These are phyloP conservation scores for Puccinia coronata DNA, from an alignment of 1,284 basidiomycete genomes.

Conservation along the genomic window DNA sequence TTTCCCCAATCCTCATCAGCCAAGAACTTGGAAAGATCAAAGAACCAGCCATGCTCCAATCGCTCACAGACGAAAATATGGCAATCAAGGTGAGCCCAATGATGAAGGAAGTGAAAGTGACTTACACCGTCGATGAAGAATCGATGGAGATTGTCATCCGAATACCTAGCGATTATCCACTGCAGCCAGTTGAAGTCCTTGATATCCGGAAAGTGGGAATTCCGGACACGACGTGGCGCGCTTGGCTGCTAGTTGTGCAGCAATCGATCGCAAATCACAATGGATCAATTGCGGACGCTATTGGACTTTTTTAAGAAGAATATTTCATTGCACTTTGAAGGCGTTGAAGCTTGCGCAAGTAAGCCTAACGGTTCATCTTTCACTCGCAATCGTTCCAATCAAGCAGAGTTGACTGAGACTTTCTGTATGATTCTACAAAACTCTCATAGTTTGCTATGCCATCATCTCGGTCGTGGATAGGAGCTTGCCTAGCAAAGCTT, in stretches of 20 bases:
- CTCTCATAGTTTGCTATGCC: conserved; percentile 66
- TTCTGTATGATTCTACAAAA: no score
- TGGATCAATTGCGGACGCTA: conserved; percentile 83
- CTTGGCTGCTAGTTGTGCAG: conserved; percentile 90
- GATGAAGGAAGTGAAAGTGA: conserved; percentile 74
- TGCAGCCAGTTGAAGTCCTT: conserved; percentile 82
- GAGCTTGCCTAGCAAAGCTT: conserved; percentile 84
- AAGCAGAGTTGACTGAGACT: no score
- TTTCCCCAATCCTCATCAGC: conserved; percentile 84
- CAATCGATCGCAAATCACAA: conserved; percentile 88
- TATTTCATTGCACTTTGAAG: conserved; percentile 84
- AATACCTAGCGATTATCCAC: conserved; percentile 86
- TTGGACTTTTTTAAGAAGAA: conserved; percentile 96
- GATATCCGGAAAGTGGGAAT: conserved; percentile 85
- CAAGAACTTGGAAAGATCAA: conserved; percentile 78
- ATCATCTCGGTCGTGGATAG: conserved; percentile 91
- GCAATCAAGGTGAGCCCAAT: conserved; percentile 70
- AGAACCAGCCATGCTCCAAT: conserved; percentile 66
- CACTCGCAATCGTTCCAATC: no score
- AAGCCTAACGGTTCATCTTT: no score
- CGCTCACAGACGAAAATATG: conserved; percentile 78
- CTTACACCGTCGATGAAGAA: conserved; percentile 89
- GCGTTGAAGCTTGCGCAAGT: conserved; percentile 89
- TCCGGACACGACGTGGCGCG: conserved; percentile 84
- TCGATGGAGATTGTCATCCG: conserved; percentile 85